phyloP scores from a whole-genome alignment of 2,329 filamentous ascomycete species.

The Ceratocystis ficicola region DNA sequence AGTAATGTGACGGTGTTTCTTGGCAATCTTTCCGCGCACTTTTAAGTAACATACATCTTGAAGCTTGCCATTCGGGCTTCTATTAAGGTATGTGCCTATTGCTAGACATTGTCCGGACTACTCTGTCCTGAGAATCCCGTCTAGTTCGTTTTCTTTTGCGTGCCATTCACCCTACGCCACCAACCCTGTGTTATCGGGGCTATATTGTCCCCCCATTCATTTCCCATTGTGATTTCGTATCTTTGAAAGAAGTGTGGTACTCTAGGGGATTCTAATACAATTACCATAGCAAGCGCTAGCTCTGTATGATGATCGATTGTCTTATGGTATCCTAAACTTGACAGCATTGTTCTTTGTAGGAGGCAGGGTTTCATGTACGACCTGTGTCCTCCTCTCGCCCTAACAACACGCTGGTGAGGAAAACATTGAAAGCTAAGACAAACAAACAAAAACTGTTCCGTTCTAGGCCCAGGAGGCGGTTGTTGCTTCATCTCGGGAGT shows the following conservation, averaged over 20 bases:
- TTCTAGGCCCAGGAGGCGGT: not conserved
- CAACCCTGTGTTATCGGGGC: not conserved
- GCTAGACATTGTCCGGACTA: not conserved
- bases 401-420: not conserved
- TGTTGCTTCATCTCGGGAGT: slow-evolving; percentile 1
- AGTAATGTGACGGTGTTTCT: not conserved
- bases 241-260: not conserved
- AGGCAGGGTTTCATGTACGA: too few species aligned
- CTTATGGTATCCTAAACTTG: not conserved
- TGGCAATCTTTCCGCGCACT: not conserved
- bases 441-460: not conserved
- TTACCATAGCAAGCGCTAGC: not conserved
- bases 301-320: not conserved
- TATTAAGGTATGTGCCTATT: not conserved
- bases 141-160: not conserved
- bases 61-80: not conserved
- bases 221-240: not conserved
- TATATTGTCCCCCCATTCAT: not conserved
- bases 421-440: not conserved
- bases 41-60: not conserved
- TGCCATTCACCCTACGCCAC: too few species aligned
- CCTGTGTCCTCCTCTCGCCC: not conserved
- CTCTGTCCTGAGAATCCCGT: not conserved
- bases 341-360: too few species aligned
- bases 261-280: not conserved